These are phyloP conservation scores for Leccinum truebloodii DNA, from an alignment of 768 basidiomycete genomes.

Conservation along the genomic window DNA sequence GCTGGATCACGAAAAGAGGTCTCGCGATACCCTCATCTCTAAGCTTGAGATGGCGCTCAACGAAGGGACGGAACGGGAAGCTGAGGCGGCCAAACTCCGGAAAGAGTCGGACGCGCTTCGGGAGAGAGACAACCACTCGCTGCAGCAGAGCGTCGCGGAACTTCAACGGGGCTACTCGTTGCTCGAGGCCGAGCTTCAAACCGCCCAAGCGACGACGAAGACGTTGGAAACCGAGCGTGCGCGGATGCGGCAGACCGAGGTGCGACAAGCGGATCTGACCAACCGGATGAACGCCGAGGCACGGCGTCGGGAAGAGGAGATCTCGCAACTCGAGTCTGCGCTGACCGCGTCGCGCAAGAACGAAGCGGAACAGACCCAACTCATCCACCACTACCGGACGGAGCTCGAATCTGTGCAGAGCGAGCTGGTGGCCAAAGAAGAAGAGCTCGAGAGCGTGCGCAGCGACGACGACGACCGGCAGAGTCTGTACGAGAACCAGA, in stretches of 20 bases:
- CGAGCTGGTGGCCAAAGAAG: slow-evolving; percentile 61
- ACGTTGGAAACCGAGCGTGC: slow-evolving; percentile 68
- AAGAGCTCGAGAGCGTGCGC: slow-evolving; percentile 61
- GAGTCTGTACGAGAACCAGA: too few relatives aligned
- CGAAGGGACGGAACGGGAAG: slow-evolving; percentile 53
- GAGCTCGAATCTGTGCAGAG: slow-evolving; percentile 71
- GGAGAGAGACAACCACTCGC: slow-evolving; percentile 53
- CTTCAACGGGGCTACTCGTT: slow-evolving; percentile 62
- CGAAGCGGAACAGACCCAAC: slow-evolving; percentile 62
- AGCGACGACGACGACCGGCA: slow-evolving; percentile 29
- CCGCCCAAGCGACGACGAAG: slow-evolving; percentile 51
- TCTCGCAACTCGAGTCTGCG: slow-evolving; percentile 52
- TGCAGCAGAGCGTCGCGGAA: slow-evolving; percentile 54
- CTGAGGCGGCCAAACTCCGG: slow-evolving; percentile 45
- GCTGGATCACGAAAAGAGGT: slow-evolving; percentile 53
- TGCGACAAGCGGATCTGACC: slow-evolving; percentile 57
- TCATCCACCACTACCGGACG: slow-evolving; percentile 61
- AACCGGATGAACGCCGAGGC: slow-evolving; percentile 50
- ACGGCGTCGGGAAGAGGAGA: slow-evolving; percentile 53
- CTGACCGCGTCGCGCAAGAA: slow-evolving; percentile 47
- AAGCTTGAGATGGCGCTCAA: slow-evolving; percentile 62
- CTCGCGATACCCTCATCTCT: slow-evolving; percentile 56
- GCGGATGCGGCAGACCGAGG: slow-evolving; percentile 54
- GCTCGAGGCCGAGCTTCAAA: slow-evolving; percentile 62
- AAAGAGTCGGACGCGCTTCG: slow-evolving; percentile 45